Base-by-base conservation (phyloP, 2,329 filamentous ascomycete species). In the Graphilbum fragrans region DNA sequence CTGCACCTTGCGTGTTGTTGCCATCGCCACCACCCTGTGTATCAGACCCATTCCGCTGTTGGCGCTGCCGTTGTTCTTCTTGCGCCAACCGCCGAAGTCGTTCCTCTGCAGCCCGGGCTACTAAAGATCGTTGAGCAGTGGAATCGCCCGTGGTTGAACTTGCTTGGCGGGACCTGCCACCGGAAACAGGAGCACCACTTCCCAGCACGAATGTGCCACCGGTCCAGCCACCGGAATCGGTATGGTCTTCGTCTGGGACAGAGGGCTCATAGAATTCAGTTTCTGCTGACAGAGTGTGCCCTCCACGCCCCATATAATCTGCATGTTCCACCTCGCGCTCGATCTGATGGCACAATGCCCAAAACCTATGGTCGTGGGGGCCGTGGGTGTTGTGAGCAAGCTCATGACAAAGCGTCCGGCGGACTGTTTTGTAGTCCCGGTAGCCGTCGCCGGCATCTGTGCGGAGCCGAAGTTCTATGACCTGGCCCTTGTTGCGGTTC, bases 401-500 rank as follows among this genome's bases (percentile, higher is more conserved):
- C 65, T 98, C 92, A 63, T 98, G 92, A 56, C 90, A 96, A 12
- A 98, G 67, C 36, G 92, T 96, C 51, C 84, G 85, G 39, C 92
- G 75, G 38, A 98, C 93, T 0, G 82, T 88, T 52, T 82, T 81
- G 63, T 96, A 98, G 57, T 95, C 86, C 31, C 92, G 68, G 55
- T 94, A 96, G 1, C 92, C 92, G 58, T 94, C 87, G 57, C 92
- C 86, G 3, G 84, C 85, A 62, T 98, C 92, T 1, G 92, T 96
- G n/a, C 92, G 70, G 29, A 98, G 63, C 0, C 92, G 70, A 46
- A 98, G 62, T 67, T 96, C 88, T 43, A 98, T 94, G 1, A 86
- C 85, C 58, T 94, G 82, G 45, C 92, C 92, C 3, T 69, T 62
- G 55, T 96, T 95, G 11, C 86, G 70, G 56, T 98, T 98, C 33